phyloP scores from a whole-genome alignment of 805 yeast species.

The Metschnikowia chrysomelidarum region DNA sequence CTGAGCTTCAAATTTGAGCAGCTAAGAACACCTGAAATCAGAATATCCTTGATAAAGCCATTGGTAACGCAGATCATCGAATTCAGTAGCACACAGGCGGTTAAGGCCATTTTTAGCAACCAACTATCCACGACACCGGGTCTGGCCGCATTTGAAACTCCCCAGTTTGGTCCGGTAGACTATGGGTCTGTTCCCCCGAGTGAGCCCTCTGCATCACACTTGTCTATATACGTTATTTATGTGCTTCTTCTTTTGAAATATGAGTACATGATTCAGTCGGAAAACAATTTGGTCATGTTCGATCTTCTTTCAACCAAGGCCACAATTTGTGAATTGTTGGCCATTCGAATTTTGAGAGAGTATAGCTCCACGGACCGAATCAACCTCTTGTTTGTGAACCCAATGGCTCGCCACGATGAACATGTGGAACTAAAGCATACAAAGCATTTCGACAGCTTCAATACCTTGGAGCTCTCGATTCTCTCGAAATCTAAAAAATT shows the following conservation, averaged over 20 bases:
- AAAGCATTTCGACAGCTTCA: constrained; percentile 31
- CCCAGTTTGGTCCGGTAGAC: constrained; percentile 22
- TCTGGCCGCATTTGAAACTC: constrained; percentile 13
- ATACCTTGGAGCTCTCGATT: constrained; percentile 50
- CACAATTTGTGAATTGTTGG: constrained; percentile 51
- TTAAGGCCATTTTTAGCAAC: constrained; percentile 31
- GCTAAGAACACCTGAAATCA: constrained; percentile 49
- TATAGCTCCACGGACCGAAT: constrained; percentile 43
- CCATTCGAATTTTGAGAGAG: constrained; percentile 48
- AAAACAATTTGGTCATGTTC: constrained; percentile 35
- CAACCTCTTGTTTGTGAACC: constrained; percentile 45
- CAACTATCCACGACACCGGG: constrained; percentile 7
- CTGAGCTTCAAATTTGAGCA: constrained; percentile 51
- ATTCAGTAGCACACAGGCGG: constrained; percentile 35
- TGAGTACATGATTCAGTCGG: constrained; percentile 40
- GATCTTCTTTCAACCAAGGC: constrained; percentile 46
- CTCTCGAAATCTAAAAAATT: constrained; percentile 52
- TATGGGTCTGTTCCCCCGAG: constrained; percentile 9
- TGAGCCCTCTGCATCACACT: constrained; percentile 17
- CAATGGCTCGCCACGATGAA: constrained; percentile 33
- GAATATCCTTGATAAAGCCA: constrained; percentile 47
- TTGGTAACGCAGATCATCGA: constrained; percentile 39
- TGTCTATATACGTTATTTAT: constrained; percentile 28
- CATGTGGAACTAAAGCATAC: constrained; percentile 18
- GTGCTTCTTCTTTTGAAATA: constrained; percentile 35